Percentiles rank a stretch among this genome's conserved stretches.
Evolutionary conservation across 2,329 filamentous ascomycete species (phyloP).

Genomic region (Bipolaris victoriae): DNA sequence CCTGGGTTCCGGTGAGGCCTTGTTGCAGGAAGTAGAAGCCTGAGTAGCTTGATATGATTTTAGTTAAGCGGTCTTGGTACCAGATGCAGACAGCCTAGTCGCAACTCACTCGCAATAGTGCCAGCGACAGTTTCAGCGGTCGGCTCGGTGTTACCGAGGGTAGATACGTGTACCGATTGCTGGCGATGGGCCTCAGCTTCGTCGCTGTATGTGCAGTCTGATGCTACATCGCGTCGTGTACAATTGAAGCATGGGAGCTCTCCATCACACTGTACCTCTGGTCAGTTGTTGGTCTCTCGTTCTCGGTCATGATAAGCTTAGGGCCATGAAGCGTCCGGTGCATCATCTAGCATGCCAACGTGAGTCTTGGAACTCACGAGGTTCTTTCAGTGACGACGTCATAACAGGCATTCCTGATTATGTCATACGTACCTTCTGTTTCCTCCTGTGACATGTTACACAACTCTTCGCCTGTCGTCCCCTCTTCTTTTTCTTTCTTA

Average conservation of each 20-base stretch:
- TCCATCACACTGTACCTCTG: slow-evolving; percentile 20
- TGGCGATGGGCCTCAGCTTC: slow-evolving; percentile 15
- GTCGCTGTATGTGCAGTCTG: slow-evolving; percentile 20
- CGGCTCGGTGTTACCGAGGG: not conserved
- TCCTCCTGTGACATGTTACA: slow-evolving; percentile 22
- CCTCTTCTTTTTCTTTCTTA: slow-evolving; percentile 21
- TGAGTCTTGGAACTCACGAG: not conserved
- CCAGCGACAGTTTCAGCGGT: not conserved
- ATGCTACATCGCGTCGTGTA: slow-evolving; percentile 19
- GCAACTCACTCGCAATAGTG: not conserved
- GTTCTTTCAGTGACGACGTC: not conserved
- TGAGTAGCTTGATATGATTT: not conserved
- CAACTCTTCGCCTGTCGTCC: slow-evolving; percentile 26
- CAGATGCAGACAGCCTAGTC: not conserved
- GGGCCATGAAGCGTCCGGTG: no score
- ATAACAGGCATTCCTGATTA: not conserved
- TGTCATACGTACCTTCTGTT: slow-evolving; percentile 22
- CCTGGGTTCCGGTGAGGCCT: slow-evolving; percentile 6
- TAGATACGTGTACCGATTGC: not conserved
- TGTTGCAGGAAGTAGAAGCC: not conserved
- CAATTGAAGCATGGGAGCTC: slow-evolving; percentile 27
- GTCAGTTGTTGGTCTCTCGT: not conserved
- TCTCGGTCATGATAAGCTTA: no score
- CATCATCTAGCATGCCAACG: no score
- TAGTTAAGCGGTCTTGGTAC: not conserved